These are phyloP conservation scores for Nakazawaea sp. DNA, from an alignment of 805 yeast species.

Conservation along the genomic window DNA sequence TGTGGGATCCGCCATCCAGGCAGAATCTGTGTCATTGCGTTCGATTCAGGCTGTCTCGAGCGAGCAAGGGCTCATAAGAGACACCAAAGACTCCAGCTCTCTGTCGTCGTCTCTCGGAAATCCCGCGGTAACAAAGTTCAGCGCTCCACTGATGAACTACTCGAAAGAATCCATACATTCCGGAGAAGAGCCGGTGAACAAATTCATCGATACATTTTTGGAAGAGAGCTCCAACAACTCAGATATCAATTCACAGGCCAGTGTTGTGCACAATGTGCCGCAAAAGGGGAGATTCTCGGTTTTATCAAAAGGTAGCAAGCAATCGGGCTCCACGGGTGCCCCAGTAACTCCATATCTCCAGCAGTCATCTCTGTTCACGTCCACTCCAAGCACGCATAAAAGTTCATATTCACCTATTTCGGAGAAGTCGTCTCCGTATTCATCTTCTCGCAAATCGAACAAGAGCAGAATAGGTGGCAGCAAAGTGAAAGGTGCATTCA, in stretches of 20 bases:
- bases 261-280: neutral
- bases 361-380: conserved; percentile 8
- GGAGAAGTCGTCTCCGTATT: conserved; percentile 4
- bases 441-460: neutral
- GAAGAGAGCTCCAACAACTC: conserved; percentile 10
- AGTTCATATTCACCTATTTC: conserved; percentile 5
- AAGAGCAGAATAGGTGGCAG: conserved; percentile 31
- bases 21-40: conserved; percentile 4
- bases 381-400: conserved; percentile 12
- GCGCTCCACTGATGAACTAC: conserved; percentile 17
- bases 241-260: conserved; percentile 1
- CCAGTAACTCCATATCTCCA: conserved; percentile 10
- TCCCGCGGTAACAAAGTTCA: conserved; percentile 44
- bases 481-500: conserved; percentile 52
- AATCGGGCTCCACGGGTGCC: neutral
- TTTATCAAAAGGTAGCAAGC: neutral
- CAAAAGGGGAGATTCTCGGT: too few relatives aligned
- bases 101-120: conserved; percentile 6
- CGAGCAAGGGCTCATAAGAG: conserved; percentile 3
- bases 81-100: conserved; percentile 1
- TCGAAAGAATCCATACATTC: conserved; percentile 7
- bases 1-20: too few relatives aligned
- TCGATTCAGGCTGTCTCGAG: conserved; percentile 2
- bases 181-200: conserved; percentile 8
- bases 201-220: conserved; percentile 9